Conservation (phyloP, 768 basidiomycete genomes). For the Dacryopinax spathularia region DNA sequence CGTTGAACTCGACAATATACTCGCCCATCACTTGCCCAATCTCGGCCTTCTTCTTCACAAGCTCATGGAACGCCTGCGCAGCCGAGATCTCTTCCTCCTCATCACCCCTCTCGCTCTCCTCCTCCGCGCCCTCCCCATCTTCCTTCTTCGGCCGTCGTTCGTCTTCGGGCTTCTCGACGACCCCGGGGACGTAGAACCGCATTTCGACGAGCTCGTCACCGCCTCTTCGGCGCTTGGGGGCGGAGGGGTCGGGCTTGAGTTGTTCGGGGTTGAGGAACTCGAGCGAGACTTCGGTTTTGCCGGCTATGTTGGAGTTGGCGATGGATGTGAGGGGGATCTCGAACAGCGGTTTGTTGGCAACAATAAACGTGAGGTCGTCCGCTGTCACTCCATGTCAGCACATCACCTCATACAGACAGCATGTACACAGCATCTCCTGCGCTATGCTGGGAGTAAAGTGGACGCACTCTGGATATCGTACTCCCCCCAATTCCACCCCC, state of each 20-base stretch:
- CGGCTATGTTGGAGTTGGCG: slow-evolving; percentile 94
- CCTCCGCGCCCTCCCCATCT: slow-evolving; percentile 42
- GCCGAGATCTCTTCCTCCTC: slow-evolving; percentile 74
- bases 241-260: slow-evolving; percentile 28
- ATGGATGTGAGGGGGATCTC: slow-evolving; percentile 76
- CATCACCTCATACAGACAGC: not conserved
- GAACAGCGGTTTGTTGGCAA: slow-evolving; percentile 77
- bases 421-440: not conserved
- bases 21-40: slow-evolving; percentile 85
- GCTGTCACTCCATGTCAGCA: slow-evolving; percentile 33
- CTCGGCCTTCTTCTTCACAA: slow-evolving; percentile 90
- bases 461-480: slow-evolving; percentile 78
- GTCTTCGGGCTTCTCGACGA: slow-evolving; percentile 26
- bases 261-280: slow-evolving; percentile 43
- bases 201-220: slow-evolving; percentile 90
- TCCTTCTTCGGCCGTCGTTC: slow-evolving; percentile 45
- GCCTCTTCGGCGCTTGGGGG: slow-evolving; percentile 23
- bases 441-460: not conserved
- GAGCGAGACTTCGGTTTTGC: slow-evolving; percentile 96
- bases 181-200: slow-evolving; percentile 85
- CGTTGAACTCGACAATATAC: slow-evolving; percentile 85
- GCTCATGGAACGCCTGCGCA: slow-evolving; percentile 92
- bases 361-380: slow-evolving; percentile 78
- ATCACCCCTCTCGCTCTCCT: slow-evolving; percentile 21
- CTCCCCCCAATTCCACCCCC: slow-evolving; percentile 98